Conservation (phyloP, 1,139 yeast genomes). For the Yarrowia galli region DNA sequence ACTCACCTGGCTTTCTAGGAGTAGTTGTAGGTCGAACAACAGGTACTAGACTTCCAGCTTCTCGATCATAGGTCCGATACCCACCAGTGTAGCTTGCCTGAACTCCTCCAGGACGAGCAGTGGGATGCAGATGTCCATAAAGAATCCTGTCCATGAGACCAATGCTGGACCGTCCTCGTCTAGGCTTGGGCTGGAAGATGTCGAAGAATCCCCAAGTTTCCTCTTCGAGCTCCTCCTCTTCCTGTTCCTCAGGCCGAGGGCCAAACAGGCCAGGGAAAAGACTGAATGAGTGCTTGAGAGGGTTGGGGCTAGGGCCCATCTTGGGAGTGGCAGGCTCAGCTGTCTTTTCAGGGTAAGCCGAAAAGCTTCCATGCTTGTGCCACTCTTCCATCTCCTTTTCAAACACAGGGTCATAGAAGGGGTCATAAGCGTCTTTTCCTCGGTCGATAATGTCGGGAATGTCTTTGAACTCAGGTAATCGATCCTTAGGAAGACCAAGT, state of each 20-base stretch:
- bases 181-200: conserved; percentile 19
- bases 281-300: conserved; percentile 21
- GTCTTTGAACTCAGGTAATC: conserved; percentile 1
- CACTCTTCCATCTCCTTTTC: conserved; percentile 7
- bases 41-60: neutral
- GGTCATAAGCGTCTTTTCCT: neutral
- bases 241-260: neutral
- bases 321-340: neutral
- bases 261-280: neutral
- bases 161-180: conserved; percentile 6
- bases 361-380: neutral
- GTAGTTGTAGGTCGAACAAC: conserved; percentile 17
- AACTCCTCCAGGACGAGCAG: conserved; percentile 16
- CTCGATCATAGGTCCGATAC: conserved; percentile 1
- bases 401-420: conserved; percentile 27
- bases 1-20: neutral
- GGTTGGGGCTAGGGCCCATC: neutral
- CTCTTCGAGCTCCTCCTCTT: neutral
- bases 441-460: conserved; percentile 2
- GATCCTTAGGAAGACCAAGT: conserved; percentile 6
- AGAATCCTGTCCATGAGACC: conserved; percentile 7
- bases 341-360: neutral
- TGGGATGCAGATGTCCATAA: conserved; percentile 12
- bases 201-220: conserved; percentile 27
- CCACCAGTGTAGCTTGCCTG: conserved; percentile 11